Base-by-base conservation (phyloP, 192 early-diverging fungal genomes). In the Coemansia sp. region DNA sequence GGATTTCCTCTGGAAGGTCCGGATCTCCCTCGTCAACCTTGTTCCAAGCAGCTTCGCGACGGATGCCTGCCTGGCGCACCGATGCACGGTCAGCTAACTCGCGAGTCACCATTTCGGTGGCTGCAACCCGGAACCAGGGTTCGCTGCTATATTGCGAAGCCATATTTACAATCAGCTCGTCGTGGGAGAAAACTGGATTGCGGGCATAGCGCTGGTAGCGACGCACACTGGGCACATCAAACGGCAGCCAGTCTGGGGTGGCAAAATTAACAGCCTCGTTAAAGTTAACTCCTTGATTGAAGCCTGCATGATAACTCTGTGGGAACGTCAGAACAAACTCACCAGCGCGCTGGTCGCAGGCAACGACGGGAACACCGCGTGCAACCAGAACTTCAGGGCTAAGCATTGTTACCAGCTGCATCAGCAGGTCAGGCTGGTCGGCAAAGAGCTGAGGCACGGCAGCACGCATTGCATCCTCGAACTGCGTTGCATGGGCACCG, bases 181-280 rank as follows among this genome's bases (percentile, higher is more conserved):
- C 96, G 81, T 98, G 96, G 13, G 90, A 94, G 66, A 96, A 98
- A 1, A 93, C 92, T 3, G 94, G 96, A 47, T 85, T 85, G 27
- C 90, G 85, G 30, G 71, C 74, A 62, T 88, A 90, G 55, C 82
- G 78, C 55, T 88, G 84, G 79, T 98, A 98, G 33, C 89, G 85
- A 45, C 82, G 64, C 6, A 87, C 88, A 64, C 93, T 94, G n/a
- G 84, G 82, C 1, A 84, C 56, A 37, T 91, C 96, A 61, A 77
- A 87, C 4, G 88, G 83, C 50, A 93, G 78, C 96, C 96, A 98
- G 66, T 96, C 89, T 4, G 90, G 82, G 9, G 89, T 83, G 10
- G 96, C 93, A 85, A 98, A 98, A 72, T 98, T 98, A 23, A 98
- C 96, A 0, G 96, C 94, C 71, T 98, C 95, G 42, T 89, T 90